phyloP scores from a whole-genome alignment of 306 rosid species.

The Sicyos baderoa region DNA sequence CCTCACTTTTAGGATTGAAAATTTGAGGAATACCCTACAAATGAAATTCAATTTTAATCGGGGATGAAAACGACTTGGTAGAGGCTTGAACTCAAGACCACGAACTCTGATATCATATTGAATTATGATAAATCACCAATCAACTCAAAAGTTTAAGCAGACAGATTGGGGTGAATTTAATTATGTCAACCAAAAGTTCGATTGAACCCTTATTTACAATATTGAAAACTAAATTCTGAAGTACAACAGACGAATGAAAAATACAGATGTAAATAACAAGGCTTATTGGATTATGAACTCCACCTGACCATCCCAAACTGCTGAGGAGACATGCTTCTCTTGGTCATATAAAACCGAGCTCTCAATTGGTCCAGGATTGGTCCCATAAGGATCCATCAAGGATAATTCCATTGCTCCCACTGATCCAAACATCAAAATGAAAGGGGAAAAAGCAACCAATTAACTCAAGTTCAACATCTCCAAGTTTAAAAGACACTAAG shows the following conservation, averaged over 20 bases:
- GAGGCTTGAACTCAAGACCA: too few species aligned
- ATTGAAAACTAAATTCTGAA: not conserved
- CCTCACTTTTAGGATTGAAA: too few species aligned
- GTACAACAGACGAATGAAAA: conserved; percentile 8
- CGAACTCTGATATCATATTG: too few species aligned
- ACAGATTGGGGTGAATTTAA: too few species aligned
- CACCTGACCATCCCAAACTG: conserved; percentile 99
- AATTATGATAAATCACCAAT: too few species aligned
- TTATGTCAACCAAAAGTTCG: too few species aligned
- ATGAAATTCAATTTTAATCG: too few species aligned
- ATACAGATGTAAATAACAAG: conserved; percentile 8
- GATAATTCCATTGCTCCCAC: conserved; percentile 52
- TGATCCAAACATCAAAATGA: not conserved
- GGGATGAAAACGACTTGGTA: too few species aligned
- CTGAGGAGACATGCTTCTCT: conserved; percentile 93
- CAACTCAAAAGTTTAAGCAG: too few species aligned
- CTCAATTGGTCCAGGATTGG: conserved; percentile 94
- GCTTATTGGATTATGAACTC: conserved; percentile 22
- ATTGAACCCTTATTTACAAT: conserved; percentile 4
- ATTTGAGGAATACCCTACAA: too few species aligned
- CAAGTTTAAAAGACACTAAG: not conserved
- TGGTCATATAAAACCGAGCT: conserved; percentile 87
- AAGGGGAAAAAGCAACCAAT: not conserved
- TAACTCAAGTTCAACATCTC: conserved; percentile 3
- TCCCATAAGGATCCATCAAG: conserved; percentile 55